Evolutionary conservation across 306 rosid species (phyloP).

Genomic region (Alnus rubra): DNA sequence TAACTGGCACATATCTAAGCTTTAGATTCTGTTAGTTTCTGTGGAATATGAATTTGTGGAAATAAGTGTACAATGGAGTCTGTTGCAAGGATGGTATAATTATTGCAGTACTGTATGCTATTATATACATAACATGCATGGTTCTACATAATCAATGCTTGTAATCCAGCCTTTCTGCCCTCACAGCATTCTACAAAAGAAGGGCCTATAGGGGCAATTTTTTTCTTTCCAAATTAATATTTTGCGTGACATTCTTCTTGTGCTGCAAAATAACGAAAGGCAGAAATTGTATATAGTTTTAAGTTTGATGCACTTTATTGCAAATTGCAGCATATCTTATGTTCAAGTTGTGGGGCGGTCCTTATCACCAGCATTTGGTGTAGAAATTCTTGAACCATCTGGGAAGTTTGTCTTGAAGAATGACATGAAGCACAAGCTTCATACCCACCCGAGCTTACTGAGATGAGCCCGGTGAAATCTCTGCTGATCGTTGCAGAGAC

Average conservation of each 20-base stretch:
- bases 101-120: background rate
- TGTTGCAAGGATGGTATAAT: background rate
- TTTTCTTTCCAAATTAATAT: background rate
- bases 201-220: background rate
- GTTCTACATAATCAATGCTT: background rate
- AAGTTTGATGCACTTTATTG: conserved; percentile 25
- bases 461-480: conserved; percentile 25
- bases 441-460: conserved; percentile 23
- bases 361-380: conserved; percentile 61
- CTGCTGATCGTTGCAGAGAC: conserved; percentile 20
- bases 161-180: background rate
- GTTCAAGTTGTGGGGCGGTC: conserved; percentile 66
- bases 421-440: conserved; percentile 28
- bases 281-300: conserved; percentile 17
- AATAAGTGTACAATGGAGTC: background rate
- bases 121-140: background rate
- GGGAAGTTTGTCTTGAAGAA: conserved; percentile 60
- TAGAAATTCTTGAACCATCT: conserved; percentile 55
- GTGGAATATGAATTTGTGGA: background rate
- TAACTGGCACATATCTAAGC: background rate
- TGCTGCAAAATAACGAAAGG: background rate
- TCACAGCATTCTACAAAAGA: background rate
- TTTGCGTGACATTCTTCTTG: background rate
- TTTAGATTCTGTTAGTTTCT: background rate
- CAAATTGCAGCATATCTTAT: conserved; percentile 63